Base-by-base conservation (phyloP, 306 rosid genomes). In the Rosa persica region DNA sequence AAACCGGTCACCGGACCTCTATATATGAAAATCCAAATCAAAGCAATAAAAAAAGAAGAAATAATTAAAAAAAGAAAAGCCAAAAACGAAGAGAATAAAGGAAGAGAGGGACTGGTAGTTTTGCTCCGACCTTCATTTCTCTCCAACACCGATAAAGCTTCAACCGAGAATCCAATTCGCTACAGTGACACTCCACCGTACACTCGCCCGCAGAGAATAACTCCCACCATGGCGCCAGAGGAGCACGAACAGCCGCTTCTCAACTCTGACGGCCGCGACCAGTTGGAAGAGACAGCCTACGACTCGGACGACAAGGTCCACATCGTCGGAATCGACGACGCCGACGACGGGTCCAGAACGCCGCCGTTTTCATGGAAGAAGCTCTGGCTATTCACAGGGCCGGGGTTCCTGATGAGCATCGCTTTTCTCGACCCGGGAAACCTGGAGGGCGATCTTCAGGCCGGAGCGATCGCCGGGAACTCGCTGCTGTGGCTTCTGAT, bases 391-490 rank as follows among this genome's bases (percentile, higher is more conserved):
- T 95, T 93, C 80, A 93, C 94, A 0, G 99, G 99, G 0, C 99
- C 99, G 1, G 99, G 99, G 38, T 93, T 95, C 77, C 86, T 95
- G 38, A 93, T 95, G 98, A 95, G 99, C 85, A 93, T 95, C 65
- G 97, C 98, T 5, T 95, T 95, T 62, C 85, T 95, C 6, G 98
- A 95, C 81, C 99, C 98, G 43, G 98, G 99, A 46, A 95, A 95
- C 58, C 65, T 95, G 70, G 99, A 95, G 83, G 97, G 98, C 9
- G 97, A 95, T 87, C 98, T 95, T 66, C 99, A 95, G 81, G 87
- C 99, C 0, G 98, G 98, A 12, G 98, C 97, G 8, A 76, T 91
- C 76, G 99, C 98, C 13, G 99, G 99, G 7, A 93, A 93, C 84
- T 95, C 99, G 19, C 82, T 95, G 74, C 75, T 95, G 44, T 95